Conservation (phyloP, 768 basidiomycete species). For the Psilocybe tampanensis region DNA sequence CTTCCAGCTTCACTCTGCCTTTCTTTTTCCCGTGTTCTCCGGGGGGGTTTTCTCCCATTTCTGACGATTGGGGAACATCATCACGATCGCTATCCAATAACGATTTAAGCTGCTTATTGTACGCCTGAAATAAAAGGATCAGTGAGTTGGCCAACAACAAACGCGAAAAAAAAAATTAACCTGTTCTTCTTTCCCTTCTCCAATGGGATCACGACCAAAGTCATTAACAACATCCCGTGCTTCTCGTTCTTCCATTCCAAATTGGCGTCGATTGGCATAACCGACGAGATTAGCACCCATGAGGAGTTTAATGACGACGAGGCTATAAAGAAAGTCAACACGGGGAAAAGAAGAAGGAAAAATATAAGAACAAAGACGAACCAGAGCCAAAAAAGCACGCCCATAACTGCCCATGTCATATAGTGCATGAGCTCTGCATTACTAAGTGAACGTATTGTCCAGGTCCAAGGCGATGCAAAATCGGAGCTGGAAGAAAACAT, state of each 20-base stretch:
- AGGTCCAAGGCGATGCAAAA: constrained; percentile 38
- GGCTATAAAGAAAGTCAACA: constrained; percentile 40
- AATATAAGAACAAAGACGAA: constrained; percentile 36
- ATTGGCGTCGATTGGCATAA: constrained; percentile 74
- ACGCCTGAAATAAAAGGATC: constrained; percentile 33
- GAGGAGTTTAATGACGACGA: constrained; percentile 89
- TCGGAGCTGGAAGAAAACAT: constrained; percentile 54
- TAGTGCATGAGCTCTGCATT: constrained; percentile 54
- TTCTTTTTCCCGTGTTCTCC: constrained; percentile 45
- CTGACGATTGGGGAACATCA: constrained; percentile 64
- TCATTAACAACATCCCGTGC: constrained; percentile 80
- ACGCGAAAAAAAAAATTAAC: constrained; percentile 38
- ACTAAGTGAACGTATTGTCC: constrained; percentile 47
- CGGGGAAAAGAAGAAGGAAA: not conserved
- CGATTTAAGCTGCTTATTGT: constrained; percentile 80
- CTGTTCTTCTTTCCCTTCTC: constrained; percentile 86
- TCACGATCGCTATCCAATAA: constrained; percentile 71
- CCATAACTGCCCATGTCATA: constrained; percentile 67
- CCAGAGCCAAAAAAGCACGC: constrained; percentile 83
- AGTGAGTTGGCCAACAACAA: not conserved
- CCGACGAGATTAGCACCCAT: constrained; percentile 86
- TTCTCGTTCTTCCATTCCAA: constrained; percentile 78
- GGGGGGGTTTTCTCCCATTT: constrained; percentile 69
- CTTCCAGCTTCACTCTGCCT: constrained; percentile 76
- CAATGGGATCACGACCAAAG: constrained; percentile 89